These are phyloP conservation scores for Flaveria robusta DNA, from an alignment of 129 eudicot genomes.

Conservation along the genomic window DNA sequence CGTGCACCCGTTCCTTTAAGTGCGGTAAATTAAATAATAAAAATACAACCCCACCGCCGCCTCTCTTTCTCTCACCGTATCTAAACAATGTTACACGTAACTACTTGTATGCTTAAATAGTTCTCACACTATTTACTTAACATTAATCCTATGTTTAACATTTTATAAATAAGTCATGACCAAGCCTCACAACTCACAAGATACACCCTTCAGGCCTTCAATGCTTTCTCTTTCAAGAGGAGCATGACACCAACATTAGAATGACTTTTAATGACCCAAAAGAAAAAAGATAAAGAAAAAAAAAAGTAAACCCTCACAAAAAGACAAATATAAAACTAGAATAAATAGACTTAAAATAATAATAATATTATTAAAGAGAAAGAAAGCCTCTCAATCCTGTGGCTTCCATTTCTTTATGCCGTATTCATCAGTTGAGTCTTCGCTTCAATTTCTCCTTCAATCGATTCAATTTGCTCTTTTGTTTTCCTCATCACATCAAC, in stretches of 20 bases:
- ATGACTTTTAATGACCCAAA: neutral
- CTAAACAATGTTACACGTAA: too few species aligned
- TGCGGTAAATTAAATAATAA: too few species aligned
- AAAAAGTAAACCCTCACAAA: constrained; percentile 29
- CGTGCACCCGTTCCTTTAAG: too few species aligned
- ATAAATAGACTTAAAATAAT: constrained; percentile 10
- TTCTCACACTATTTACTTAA: too few species aligned
- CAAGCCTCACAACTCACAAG: neutral
- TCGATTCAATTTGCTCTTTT: constrained; percentile 20
- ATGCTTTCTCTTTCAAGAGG: neutral
- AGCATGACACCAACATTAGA: neutral
- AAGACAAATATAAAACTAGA: constrained; percentile 22
- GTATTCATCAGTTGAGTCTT: constrained; percentile 51
- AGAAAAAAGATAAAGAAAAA: neutral
- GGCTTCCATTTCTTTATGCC: constrained; percentile 54
- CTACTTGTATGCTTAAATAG: too few species aligned
- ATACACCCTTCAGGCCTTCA: neutral
- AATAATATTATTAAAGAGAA: constrained; percentile 4
- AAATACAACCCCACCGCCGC: too few species aligned
- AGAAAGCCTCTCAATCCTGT: constrained; percentile 60
- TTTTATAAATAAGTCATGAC: too few species aligned
- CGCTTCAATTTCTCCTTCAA: constrained; percentile 20
- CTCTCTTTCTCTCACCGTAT: too few species aligned
- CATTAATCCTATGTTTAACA: too few species aligned
- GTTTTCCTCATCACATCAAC: constrained; percentile 10